These are phyloP conservation scores for Stipa capillata DNA, from an alignment of 176 grass and related monocot genomes.

Conservation along the genomic window DNA sequence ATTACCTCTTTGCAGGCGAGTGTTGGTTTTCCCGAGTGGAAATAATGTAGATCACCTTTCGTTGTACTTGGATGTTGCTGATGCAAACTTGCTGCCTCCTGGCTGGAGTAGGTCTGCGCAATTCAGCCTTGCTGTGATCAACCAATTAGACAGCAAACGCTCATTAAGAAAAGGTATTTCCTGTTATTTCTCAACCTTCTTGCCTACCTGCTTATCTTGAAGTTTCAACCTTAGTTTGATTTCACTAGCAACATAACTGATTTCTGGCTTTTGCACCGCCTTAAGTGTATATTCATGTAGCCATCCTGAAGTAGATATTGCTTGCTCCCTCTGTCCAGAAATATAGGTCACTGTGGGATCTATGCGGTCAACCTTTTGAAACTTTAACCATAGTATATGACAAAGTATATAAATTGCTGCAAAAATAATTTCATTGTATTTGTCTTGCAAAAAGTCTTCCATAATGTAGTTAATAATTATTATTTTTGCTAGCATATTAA, in stretches of 20 bases:
- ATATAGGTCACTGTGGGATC: not conserved
- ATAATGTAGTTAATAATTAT: not conserved
- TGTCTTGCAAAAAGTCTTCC: not conserved
- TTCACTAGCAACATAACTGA: not conserved
- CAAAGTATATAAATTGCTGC: not conserved
- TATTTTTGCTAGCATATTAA: not conserved
- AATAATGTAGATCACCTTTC: constrained; percentile 54
- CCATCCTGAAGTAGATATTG: constrained; percentile 4
- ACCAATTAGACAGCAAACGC: constrained; percentile 44
- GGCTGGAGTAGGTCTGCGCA: constrained; percentile 66
- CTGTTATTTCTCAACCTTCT: not conserved
- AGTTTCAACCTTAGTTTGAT: not conserved
- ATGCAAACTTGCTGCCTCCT: constrained; percentile 32
- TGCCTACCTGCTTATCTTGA: not conserved
- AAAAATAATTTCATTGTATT: not conserved
- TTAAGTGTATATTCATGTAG: not conserved
- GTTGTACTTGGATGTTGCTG: constrained; percentile 71
- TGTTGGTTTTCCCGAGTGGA: constrained; percentile 60
- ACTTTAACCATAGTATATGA: not conserved
- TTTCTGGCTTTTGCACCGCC: not conserved
- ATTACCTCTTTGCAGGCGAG: constrained; percentile 40
- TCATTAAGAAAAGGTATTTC: constrained; percentile 63
- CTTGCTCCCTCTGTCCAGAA: not conserved
- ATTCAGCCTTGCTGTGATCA: constrained; percentile 62
- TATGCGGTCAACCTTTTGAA: not conserved